Evolutionary conservation across 257 asterid genomes (phyloP), one percentile per base, ranked within the genome.

Genomic region (Verbena officinalis): DNA sequence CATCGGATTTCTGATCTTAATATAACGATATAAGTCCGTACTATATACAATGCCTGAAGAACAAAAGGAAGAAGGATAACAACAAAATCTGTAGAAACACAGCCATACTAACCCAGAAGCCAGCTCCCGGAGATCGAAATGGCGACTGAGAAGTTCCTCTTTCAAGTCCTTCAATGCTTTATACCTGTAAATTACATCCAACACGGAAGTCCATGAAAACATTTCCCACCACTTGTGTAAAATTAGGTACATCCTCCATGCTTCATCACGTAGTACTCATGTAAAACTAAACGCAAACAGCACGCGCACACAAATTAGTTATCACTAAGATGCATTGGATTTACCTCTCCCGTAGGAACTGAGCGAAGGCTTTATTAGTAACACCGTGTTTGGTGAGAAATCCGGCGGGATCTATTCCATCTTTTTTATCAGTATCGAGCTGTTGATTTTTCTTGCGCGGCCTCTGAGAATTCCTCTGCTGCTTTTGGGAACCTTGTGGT

Each of bases 301-400:
- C 44, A 44, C 9, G 13, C 6, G 57, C 4, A 54, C 17, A 15
- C 39, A 50, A 44, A 7, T 34, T 27, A 5, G 5, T n/a, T 51
- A 17, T 17, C 43, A 44, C 27, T 3, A 6, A 61, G 46, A 10
- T 15, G 48, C 54, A 46, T 20, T 4, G 14, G 39, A 49, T 70
- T 27, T 56, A 92, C 99, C 99, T 87, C 62, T 93, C 96, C 5
- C 99, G 96, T 38, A 93, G 91, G 68, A 87, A 93, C 73, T 85
- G 93, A 27, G 95, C 86, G 15, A 93, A 86, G 13, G 71, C 85
- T 82, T 86, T 93, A 65, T 81, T 77, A 9, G 82, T 53, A 70
- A 93, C 87, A 13, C 81, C 96, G 59, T 83, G 79, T 71, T 80
- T 87, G 63, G 79, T 21, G 54, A 93, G 93, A 74, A 93, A 93